Base-by-base conservation (phyloP, 202 grass and related monocot species). In the Eragrostis tef region DNA sequence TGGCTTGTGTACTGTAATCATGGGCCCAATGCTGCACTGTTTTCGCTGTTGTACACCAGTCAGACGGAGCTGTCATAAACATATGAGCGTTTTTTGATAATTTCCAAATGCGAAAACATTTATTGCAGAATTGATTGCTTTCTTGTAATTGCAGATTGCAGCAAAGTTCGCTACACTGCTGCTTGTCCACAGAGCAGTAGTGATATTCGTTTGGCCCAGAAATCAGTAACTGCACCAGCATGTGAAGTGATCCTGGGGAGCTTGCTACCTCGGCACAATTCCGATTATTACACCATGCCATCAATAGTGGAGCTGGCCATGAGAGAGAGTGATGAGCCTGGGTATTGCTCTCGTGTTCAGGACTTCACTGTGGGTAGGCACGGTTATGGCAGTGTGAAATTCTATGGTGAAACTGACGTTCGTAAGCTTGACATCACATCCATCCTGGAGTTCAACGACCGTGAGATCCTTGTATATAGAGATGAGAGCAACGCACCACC, bases 311-410 rank as follows among this genome's bases (percentile, higher is more conserved):
- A 94, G 56, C 93, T 94, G 11, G 93, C 87, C 34, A 71, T 82
- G 17, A 79, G 61, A 77, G 93, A 92, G 70, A 51, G 65, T 1
- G 58, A 65, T 0, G 82, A 94, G 53, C 87, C 87, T 46, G 93
- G 93, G 29, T 92, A 64, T 73, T 88, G 87, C 53, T 77, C 73
- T 1, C 75, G 21, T 39, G 93, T 94, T 20, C 91, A 86, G 50
- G 82, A 92, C 57, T 94, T 94, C 71, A 84, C 84, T 1, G 79
- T 90, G 1, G 93, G 93, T n/a, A 86, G 89, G 72, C 82, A 84
- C 29, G 87, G 87, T 65, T 94, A 90, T n/a, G 93, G 87, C 53
- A 94, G 87, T 57, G 85, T 94, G 50, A 94, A 81, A 70, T 92
- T 92, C 22, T 87, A 82, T 14, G 93, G 89, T 31, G 89, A 90